Evolutionary conservation across 352 stramenopile genomes (phyloP).

Genomic region (Aphanomyces cochlioides): DNA sequence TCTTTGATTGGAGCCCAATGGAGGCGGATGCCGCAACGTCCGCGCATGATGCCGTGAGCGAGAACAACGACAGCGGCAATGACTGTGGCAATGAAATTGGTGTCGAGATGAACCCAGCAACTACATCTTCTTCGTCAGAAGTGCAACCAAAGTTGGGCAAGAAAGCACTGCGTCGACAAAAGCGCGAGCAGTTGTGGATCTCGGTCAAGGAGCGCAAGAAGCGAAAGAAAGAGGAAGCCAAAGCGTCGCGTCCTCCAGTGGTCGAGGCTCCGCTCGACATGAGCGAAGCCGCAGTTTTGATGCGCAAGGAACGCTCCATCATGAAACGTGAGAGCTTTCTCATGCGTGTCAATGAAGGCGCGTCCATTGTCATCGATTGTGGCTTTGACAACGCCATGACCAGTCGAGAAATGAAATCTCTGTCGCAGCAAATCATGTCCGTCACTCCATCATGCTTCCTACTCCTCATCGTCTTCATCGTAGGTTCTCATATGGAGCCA

Average conservation of each 20-base stretch:
- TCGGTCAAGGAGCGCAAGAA: slow-evolving; percentile 28
- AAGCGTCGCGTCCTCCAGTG: slow-evolving; percentile 39
- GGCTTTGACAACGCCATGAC: slow-evolving; percentile 93
- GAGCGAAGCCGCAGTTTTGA: slow-evolving; percentile 66
- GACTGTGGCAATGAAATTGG: no score
- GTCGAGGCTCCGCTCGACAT: slow-evolving; percentile 63
- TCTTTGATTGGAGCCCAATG: no score
- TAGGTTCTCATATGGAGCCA: slow-evolving; percentile 83
- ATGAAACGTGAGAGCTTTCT: slow-evolving; percentile 72
- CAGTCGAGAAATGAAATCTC: slow-evolving; percentile 89
- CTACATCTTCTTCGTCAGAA: no score
- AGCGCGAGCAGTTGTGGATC: slow-evolving; percentile 15
- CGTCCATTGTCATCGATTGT: slow-evolving; percentile 90
- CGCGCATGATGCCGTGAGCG: no score
- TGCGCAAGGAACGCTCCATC: slow-evolving; percentile 52
- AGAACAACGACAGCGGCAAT: no score
- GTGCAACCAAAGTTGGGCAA: neutral
- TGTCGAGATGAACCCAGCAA: no score
- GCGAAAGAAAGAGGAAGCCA: slow-evolving; percentile 50
- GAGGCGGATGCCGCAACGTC: no score
- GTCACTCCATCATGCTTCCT: slow-evolving; percentile 52
- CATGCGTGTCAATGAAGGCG: slow-evolving; percentile 78
- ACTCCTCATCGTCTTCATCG: slow-evolving; percentile 35
- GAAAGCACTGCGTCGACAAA: neutral
- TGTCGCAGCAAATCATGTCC: slow-evolving; percentile 93